phyloP scores from a whole-genome alignment of 768 basidiomycete genomes.

The Pulveroboletus ravenelii region DNA sequence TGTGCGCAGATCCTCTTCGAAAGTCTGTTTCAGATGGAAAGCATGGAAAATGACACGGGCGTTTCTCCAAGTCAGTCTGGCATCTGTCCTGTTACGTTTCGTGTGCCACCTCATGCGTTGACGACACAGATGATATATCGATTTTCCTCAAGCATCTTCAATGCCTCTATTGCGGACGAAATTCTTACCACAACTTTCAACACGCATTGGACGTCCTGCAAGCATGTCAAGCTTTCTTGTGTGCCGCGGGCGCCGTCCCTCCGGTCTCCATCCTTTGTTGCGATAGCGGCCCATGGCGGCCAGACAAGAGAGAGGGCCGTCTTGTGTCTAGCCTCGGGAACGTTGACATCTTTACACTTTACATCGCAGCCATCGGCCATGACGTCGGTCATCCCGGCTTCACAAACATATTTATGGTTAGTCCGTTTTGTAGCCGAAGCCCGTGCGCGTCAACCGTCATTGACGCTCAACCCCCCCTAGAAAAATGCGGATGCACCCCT shows the following conservation, averaged over 20 bases:
- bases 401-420: constrained; percentile 89
- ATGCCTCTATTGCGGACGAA: constrained; percentile 84
- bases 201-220: constrained; percentile 97
- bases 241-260: constrained; percentile 75
- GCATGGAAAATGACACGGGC: constrained; percentile 55
- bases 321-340: constrained; percentile 44
- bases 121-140: constrained; percentile 60
- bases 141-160: constrained; percentile 83
- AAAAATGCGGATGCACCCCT: constrained; percentile 92
- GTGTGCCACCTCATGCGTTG: constrained; percentile 14
- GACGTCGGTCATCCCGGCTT: constrained; percentile 97
- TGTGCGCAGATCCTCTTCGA: constrained; percentile 88
- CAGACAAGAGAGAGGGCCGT: constrained; percentile 35
- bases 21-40: constrained; percentile 72
- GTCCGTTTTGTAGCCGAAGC: constrained; percentile 22
- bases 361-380: constrained; percentile 92
- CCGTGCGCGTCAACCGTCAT: background rate
- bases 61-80: constrained; percentile 52
- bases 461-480: constrained; percentile 36
- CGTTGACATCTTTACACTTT: constrained; percentile 78
- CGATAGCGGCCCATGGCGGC: constrained; percentile 34
- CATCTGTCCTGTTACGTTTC: constrained; percentile 17
- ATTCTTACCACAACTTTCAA: constrained; percentile 97
- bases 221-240: constrained; percentile 82
- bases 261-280: constrained; percentile 55